phyloP scores from a whole-genome alignment of 305 asterid species.

The Andrographis paniculata region DNA sequence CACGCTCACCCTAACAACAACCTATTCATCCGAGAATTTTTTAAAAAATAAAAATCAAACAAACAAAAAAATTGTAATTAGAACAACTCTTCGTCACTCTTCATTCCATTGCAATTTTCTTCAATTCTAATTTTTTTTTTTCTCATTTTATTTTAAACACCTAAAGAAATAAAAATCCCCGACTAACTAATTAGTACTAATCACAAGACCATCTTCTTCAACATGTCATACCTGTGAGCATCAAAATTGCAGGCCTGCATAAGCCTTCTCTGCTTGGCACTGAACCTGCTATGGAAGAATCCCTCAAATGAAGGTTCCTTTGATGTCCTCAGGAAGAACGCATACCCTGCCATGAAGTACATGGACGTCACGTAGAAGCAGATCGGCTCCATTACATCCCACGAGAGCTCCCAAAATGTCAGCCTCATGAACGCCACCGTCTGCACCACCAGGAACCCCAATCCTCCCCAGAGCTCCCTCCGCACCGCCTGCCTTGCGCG shows the following conservation, averaged over 20 bases:
- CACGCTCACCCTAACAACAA: background rate
- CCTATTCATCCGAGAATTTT: no score
- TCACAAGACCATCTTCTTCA: conserved; percentile 30
- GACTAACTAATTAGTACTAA: no score
- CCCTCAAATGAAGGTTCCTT: conserved; percentile 82
- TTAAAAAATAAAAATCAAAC: background rate
- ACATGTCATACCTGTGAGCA: conserved; percentile 40
- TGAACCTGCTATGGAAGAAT: conserved; percentile 58
- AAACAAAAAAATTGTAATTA: background rate
- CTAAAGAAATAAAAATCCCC: no score
- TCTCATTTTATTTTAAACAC: no score
- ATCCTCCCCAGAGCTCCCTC: conserved; percentile 70
- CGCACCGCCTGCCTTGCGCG: conserved; percentile 46
- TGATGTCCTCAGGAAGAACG: conserved; percentile 67
- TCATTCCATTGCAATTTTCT: no score
- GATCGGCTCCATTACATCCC: conserved; percentile 98
- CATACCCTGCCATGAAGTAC: conserved; percentile 72
- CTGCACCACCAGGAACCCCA: conserved; percentile 56
- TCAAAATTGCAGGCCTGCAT: conserved; percentile 52
- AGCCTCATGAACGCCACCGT: conserved; percentile 82
- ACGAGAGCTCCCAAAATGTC: conserved; percentile 85
- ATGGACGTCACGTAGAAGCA: conserved; percentile 71
- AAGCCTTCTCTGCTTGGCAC: conserved; percentile 48
- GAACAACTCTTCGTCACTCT: no score
- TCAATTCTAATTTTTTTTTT: no score